A percentile compares a stretch with the other conserved stretches of the same genome.
Evolutionary conservation across 2,329 filamentous ascomycete genomes (phyloP).

Genomic region (Drechmeria coniospora): DNA sequence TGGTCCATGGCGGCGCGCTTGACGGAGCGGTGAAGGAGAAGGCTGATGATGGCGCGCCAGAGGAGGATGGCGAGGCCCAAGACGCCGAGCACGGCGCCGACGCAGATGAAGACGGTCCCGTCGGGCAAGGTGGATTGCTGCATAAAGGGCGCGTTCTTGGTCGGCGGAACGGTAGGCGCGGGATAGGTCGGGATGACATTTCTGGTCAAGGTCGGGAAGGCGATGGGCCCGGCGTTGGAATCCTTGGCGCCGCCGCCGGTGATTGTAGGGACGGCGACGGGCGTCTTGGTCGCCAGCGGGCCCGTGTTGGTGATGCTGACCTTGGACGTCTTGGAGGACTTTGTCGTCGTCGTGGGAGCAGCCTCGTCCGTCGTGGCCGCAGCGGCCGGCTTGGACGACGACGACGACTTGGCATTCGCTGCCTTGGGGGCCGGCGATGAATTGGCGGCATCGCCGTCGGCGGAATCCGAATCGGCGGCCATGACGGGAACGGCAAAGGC

Average conservation of each 20-base stretch:
- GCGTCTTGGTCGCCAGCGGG: background rate
- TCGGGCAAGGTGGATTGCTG: slow-evolving; percentile 71
- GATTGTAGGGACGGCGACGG: slow-evolving; percentile 8
- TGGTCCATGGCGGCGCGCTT: slow-evolving; percentile 69
- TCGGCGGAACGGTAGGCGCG: slow-evolving; percentile 64
- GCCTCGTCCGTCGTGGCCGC: slow-evolving; percentile 1
- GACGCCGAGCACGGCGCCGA: slow-evolving; percentile 75
- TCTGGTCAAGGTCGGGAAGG: slow-evolving; percentile 27
- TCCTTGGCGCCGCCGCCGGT: slow-evolving; percentile 7
- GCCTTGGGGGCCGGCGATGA: slow-evolving; percentile 2
- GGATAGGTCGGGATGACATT: slow-evolving; percentile 43
- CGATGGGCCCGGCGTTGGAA: slow-evolving; percentile 12
- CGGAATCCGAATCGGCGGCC: too few relatives aligned
- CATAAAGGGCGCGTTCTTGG: slow-evolving; percentile 79
- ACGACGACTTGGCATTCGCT: background rate
- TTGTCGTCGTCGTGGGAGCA: too few relatives aligned
- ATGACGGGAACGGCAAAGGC: slow-evolving; percentile 15
- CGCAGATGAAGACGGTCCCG: slow-evolving; percentile 90
- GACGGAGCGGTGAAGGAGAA: slow-evolving; percentile 82
- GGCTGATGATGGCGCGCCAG: slow-evolving; percentile 80
- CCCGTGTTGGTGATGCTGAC: slow-evolving; percentile 9
- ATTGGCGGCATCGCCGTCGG: slow-evolving; percentile 6
- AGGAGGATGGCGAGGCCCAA: slow-evolving; percentile 67
- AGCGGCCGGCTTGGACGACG: background rate
- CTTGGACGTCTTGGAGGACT: slow-evolving; percentile 1